These are phyloP conservation scores for Dictyostelium citrinum DNA, from an alignment of 78 protist genomes.

Conservation along the genomic window DNA sequence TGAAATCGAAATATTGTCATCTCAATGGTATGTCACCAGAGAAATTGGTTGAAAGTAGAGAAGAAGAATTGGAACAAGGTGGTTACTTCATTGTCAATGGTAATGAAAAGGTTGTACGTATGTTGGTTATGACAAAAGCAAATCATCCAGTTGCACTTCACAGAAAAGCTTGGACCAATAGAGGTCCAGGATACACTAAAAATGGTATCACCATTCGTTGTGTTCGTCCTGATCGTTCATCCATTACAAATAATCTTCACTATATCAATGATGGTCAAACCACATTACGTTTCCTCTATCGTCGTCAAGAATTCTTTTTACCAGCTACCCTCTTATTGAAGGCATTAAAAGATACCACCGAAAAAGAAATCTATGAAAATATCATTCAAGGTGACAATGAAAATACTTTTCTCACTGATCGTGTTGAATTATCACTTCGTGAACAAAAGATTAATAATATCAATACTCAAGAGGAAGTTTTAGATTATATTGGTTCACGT, in stretches of 20 bases:
- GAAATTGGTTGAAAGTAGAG: slow-evolving; percentile 16
- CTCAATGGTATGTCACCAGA: slow-evolving; percentile 33
- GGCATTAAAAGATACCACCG: slow-evolving; percentile 81
- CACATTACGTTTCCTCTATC: slow-evolving; percentile 80
- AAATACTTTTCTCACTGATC: slow-evolving; percentile 82
- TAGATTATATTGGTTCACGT: slow-evolving; percentile 83
- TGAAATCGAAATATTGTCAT: slow-evolving; percentile 19
- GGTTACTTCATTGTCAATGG: slow-evolving; percentile 97
- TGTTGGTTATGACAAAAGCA: slow-evolving; percentile 89
- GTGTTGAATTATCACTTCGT: slow-evolving; percentile 85
- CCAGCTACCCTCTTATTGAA: slow-evolving; percentile 88
- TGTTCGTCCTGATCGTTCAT: slow-evolving; percentile 88
- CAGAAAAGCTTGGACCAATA: slow-evolving; percentile 83
- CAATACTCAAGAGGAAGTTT: slow-evolving; percentile 57
- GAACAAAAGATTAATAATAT: slow-evolving; percentile 11
- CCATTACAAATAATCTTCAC: slow-evolving; percentile 90
- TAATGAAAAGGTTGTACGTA: slow-evolving; percentile 91
- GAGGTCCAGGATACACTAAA: slow-evolving; percentile 92
- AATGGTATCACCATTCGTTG: slow-evolving; percentile 91
- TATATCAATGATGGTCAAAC: slow-evolving; percentile 86
- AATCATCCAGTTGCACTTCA: slow-evolving; percentile 83
- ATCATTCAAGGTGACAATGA: slow-evolving; percentile 47
- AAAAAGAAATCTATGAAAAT: slow-evolving; percentile 86
- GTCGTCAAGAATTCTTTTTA: slow-evolving; percentile 90
- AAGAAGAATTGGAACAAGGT: slow-evolving; percentile 85